Conservation (phyloP, 164 flowering plant genomes). For the Magnolia sinica region DNA sequence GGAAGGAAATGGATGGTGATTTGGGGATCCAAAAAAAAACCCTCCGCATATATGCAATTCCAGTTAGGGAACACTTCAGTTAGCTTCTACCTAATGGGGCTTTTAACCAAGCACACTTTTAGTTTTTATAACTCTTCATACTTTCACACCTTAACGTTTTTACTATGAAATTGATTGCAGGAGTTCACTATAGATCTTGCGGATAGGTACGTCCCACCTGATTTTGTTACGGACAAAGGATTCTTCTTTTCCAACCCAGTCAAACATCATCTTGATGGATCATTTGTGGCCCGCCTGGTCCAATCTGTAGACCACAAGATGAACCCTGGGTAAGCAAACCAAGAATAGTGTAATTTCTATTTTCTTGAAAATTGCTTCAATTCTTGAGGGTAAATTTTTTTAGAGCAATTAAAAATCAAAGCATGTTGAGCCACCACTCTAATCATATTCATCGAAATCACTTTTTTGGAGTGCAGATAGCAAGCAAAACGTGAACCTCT, state of each 20-base stretch:
- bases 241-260: slow-evolving; percentile 80
- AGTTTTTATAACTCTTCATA: not conserved
- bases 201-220: slow-evolving; percentile 53
- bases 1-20: no score
- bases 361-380: no score
- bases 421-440: no score
- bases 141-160: not conserved
- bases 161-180: slow-evolving; percentile 29
- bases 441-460: no score
- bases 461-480: no score
- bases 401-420: no score
- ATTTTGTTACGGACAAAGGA: slow-evolving; percentile 55
- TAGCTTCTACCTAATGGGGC: not conserved
- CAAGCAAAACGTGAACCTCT: no score
- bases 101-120: not conserved
- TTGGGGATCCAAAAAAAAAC: no score
- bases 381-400: no score
- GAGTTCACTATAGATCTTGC: slow-evolving; percentile 70
- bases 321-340: not conserved
- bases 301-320: slow-evolving; percentile 15
- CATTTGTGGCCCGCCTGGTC: slow-evolving; percentile 87
- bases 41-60: no score
- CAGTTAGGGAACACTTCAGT: no score
- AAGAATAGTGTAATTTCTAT: no score
- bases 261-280: slow-evolving; percentile 78